Conservation (phyloP, 129 eudicot species). For the Calendula officinalis region DNA sequence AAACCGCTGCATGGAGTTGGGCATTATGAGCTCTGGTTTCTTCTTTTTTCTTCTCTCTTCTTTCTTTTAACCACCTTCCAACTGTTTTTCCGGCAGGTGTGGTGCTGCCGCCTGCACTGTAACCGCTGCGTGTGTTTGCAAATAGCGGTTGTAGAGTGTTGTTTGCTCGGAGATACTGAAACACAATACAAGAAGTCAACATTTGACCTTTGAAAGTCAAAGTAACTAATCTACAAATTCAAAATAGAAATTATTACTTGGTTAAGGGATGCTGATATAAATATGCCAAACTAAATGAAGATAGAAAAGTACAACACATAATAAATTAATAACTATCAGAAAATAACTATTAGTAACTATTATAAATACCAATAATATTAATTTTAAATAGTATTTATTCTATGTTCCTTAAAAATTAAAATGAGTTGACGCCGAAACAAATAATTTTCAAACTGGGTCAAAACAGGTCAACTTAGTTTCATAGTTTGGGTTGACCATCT, state of each 20-base stretch:
- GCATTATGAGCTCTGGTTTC: constrained; percentile 91
- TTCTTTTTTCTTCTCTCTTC: constrained; percentile 91
- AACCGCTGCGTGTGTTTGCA: constrained; percentile 48
- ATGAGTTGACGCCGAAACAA: too few species aligned
- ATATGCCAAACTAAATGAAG: too few species aligned
- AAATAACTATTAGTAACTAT: too few species aligned
- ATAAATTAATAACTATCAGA: too few species aligned
- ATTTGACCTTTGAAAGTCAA: not conserved
- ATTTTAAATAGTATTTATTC: too few species aligned
- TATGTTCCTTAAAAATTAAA: too few species aligned
- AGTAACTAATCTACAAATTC: not conserved
- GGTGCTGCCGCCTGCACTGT: constrained; percentile 54
- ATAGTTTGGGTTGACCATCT: too few species aligned
- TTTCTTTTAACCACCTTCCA: constrained; percentile 89
- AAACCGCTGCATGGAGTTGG: constrained; percentile 89
- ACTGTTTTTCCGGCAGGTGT: constrained; percentile 91
- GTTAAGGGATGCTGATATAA: too few species aligned
- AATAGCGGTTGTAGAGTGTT: constrained; percentile 76
- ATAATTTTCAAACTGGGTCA: too few species aligned
- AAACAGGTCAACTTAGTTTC: too few species aligned
- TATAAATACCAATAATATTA: too few species aligned
- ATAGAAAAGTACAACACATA: too few species aligned
- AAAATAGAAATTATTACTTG: not conserved
- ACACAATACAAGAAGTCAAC: not conserved
- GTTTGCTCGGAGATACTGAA: constrained; percentile 73